A percentile compares a stretch with the other conserved stretches of the same genome.
phyloP scores from a whole-genome alignment of 331 rosid genomes.

The Quercus lobata region DNA sequence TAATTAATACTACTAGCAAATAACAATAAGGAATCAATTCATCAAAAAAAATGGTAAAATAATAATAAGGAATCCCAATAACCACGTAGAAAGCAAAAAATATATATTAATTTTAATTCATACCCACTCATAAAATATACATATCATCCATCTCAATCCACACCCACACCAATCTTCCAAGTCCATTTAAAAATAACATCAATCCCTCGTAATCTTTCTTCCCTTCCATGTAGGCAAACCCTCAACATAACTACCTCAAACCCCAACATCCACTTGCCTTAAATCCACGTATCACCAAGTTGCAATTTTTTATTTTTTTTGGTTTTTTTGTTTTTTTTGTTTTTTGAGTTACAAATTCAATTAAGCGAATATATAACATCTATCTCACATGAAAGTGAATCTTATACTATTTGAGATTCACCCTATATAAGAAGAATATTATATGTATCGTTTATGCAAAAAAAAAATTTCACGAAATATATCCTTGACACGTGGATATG shows the following conservation, averaged over 20 bases:
- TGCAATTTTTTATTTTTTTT: background rate
- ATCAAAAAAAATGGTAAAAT: no score
- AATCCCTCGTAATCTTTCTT: background rate
- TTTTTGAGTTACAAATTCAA: no score
- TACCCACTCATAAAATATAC: background rate
- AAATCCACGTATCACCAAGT: background rate
- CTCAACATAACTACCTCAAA: background rate
- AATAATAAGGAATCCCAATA: background rate
- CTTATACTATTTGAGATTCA: no score
- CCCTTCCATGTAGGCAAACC: background rate
- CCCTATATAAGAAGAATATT: no score
- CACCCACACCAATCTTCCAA: background rate
- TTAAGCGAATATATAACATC: accelerated
- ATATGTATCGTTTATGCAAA: no score
- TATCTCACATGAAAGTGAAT: no score
- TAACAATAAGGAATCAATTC: no score
- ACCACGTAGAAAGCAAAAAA: background rate
- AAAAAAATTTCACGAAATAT: background rate
- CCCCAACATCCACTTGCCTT: background rate
- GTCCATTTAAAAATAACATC: background rate
- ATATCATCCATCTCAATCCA: background rate
- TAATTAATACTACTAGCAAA: no score
- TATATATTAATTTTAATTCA: background rate
- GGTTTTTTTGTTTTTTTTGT: no score
- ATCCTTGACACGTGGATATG: background rate